phyloP scores from a whole-genome alignment of 2,329 filamentous ascomycete species.

The Monosporascus sp. region DNA sequence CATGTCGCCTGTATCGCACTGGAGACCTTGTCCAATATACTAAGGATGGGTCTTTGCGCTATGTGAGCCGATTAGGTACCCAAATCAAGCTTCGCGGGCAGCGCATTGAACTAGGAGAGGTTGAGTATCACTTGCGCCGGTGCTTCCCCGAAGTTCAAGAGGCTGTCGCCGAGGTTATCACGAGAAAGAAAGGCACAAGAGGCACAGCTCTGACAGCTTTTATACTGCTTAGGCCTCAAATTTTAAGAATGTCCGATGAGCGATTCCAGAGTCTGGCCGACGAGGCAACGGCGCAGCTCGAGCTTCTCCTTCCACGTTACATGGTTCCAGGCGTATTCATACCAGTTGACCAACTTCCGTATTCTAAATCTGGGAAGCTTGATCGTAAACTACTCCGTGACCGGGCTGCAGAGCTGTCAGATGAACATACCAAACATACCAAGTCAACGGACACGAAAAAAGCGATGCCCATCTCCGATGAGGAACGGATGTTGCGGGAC shows the following conservation, averaged over 20 bases:
- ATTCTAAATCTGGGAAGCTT: slow-evolving; percentile 23
- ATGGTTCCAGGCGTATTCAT: slow-evolving; percentile 32
- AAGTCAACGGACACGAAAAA: too few species aligned
- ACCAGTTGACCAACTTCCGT: slow-evolving; percentile 19
- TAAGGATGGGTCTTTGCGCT: slow-evolving; percentile 33
- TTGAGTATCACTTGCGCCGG: slow-evolving; percentile 3
- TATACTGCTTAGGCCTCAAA: background rate
- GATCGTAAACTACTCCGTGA: slow-evolving; percentile 32
- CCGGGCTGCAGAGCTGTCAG: slow-evolving; percentile 34
- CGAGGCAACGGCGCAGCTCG: slow-evolving; percentile 18
- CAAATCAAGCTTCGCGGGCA: slow-evolving; percentile 29
- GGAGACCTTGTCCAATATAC: slow-evolving; percentile 16
- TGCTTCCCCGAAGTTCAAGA: background rate
- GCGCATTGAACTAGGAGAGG: slow-evolving; percentile 12
- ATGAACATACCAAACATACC: too few species aligned
- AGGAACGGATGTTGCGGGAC: slow-evolving; percentile 4
- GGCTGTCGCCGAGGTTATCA: slow-evolving; percentile 1
- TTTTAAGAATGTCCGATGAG: background rate
- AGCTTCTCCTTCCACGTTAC: slow-evolving; percentile 29
- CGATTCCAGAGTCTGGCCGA: background rate
- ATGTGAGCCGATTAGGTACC: slow-evolving; percentile 40
- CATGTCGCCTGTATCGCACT: slow-evolving; percentile 45
- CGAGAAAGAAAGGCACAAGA: slow-evolving; percentile 26
- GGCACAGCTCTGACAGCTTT: slow-evolving; percentile 1
- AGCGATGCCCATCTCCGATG: slow-evolving; percentile 15